Base-by-base conservation (phyloP, 441 rosid species). In the Arabidopsis lyrata region DNA sequence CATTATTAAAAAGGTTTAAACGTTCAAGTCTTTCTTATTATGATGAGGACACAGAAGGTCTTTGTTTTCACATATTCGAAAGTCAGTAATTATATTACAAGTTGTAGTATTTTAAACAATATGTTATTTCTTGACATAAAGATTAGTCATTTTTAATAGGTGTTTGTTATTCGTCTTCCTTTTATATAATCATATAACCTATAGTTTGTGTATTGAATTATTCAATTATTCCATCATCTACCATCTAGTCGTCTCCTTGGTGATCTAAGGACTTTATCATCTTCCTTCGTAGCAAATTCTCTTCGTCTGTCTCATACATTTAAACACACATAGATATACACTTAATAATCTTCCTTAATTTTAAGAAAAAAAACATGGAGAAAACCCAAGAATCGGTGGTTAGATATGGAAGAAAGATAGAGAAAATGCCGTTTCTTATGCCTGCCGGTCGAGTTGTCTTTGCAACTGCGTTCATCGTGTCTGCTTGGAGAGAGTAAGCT, bases 401-500 rank as follows among this genome's bases (percentile, higher is more conserved):
- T 22, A 7, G 11, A 10, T 42, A 8, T 32, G 38, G 73, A 2
- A 14, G 41, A 50, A 74, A 9, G 52, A 74, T 59, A 13, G 57
- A 74, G 68, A 60, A 75, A 52, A 59, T 68, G 68, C 61, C 60
- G 8, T 15, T 35, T 66, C 18, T 74, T 18, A 22, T 67, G 7
- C 52, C 31, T n/a, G 11, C 12, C 38, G 68, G 63, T 59, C 73
- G 73, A 49, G 0, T 74, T 49, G 5, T 74, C 36, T 67, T 67
- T 14, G 68, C 73, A 53, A 31, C 66, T 60, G 63, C 57, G 9
- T 60, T 42, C 62, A 61, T 75, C 11, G 20, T 42, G 9, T 67
- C 68, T 75, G 63, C 73, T 67, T 75, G 55, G 68, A 67, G 58
- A 66, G 78, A 67, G 78, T 67, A 67, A 36, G 27, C 27, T 57